Evolutionary conservation across 768 basidiomycete genomes (phyloP).

Genomic region (Termitomyces sp.): DNA sequence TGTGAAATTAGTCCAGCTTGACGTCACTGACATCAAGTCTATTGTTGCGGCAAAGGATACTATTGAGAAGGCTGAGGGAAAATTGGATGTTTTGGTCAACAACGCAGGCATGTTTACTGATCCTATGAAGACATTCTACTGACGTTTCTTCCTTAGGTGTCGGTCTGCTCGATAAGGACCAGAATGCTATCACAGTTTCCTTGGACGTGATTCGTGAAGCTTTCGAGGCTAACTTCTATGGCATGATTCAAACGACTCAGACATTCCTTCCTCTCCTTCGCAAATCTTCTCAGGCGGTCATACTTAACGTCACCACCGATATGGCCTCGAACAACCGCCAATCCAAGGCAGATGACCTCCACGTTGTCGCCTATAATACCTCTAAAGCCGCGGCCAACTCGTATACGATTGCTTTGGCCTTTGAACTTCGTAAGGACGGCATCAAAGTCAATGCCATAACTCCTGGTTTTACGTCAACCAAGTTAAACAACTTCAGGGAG

Average conservation of each 20-base stretch:
- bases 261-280: slow-evolving; percentile 39
- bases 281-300: slow-evolving; percentile 27
- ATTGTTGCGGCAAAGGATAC: slow-evolving; percentile 29
- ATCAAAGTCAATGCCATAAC: slow-evolving; percentile 63
- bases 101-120: slow-evolving; percentile 31
- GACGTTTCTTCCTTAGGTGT: slow-evolving; percentile 17
- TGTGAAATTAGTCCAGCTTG: slow-evolving; percentile 33
- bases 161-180: slow-evolving; percentile 23
- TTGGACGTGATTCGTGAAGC: slow-evolving; percentile 28
- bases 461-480: slow-evolving; percentile 52
- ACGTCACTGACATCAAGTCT: slow-evolving; percentile 32
- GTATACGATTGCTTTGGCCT: slow-evolving; percentile 57
- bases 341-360: slow-evolving; percentile 26
- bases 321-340: slow-evolving; percentile 41
- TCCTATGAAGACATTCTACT: not conserved
- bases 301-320: slow-evolving; percentile 39
- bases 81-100: slow-evolving; percentile 42
- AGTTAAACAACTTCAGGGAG: slow-evolving; percentile 32
- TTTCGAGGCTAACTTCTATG: slow-evolving; percentile 41
- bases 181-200: slow-evolving; percentile 32
- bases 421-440: slow-evolving; percentile 47
- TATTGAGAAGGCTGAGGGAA: slow-evolving; percentile 36
- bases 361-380: slow-evolving; percentile 55
- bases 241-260: slow-evolving; percentile 38
- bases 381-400: slow-evolving; percentile 68